These are phyloP conservation scores for Trypethelium eluteriae DNA, from an alignment of 495 filamentous ascomycete genomes.

Conservation along the genomic window DNA sequence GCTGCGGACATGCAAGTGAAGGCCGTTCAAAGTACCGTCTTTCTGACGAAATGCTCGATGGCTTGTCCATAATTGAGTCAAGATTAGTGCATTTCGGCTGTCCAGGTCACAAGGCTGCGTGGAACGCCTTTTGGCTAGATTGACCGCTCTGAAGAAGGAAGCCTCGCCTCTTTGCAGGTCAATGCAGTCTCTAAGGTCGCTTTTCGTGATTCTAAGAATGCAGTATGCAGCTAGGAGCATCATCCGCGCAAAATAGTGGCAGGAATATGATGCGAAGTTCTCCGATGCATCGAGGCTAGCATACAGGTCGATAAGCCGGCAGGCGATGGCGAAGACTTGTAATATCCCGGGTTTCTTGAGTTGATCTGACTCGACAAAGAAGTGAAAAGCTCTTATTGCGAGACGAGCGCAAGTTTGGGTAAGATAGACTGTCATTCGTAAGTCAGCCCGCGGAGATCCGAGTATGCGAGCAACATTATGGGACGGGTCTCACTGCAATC, in stretches of 20 bases:
- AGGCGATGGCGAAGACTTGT: constrained; percentile 1
- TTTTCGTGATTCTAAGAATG: background rate
- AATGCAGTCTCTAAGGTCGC: background rate
- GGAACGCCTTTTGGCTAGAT: constrained; percentile 1
- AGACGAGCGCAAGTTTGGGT: background rate
- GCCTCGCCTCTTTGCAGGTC: constrained; percentile 1
- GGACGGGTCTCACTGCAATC: constrained; percentile 4
- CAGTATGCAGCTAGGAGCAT: constrained; percentile 3
- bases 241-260: constrained; percentile 8
- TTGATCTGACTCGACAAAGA: background rate
- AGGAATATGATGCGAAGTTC: background rate
- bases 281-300: constrained; percentile 1
- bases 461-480: background rate
- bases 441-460: background rate
- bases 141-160: background rate
- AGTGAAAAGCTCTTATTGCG: constrained; percentile 3
- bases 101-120: background rate
- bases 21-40: constrained; percentile 3
- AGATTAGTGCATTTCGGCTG: background rate
- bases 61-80: constrained; percentile 6
- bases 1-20: background rate
- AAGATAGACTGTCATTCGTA: background rate
- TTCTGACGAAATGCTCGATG: constrained; percentile 1
- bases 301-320: background rate
- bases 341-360: constrained; percentile 6